Base-by-base conservation (phyloP, 2,329 filamentous ascomycete species). In the Aspergillus tanneri region DNA sequence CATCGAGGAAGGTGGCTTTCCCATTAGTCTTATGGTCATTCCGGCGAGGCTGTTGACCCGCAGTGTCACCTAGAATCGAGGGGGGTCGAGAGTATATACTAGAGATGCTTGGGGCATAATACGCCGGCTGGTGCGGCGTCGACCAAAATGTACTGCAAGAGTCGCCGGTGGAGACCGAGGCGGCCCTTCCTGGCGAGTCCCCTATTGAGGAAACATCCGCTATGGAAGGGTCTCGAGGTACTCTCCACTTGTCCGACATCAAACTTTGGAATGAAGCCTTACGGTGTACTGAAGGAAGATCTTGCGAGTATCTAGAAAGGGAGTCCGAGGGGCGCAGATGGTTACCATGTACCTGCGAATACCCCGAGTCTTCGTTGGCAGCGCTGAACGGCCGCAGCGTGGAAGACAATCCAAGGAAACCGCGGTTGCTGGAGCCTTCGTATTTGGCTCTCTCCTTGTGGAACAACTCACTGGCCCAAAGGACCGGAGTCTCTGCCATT, bases 381-480 rank as follows among this genome's bases (percentile, higher is more conserved):
- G 40, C 69, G 67, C 28, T 72, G 66, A 57, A 71, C 65, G 43
- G 69, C 64, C 40, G 65, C 57, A 44, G 82, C 46, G 84, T 52
- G 2, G 58, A 44, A 11, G 66, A 64, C 14, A 72, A 54, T 5
- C 66, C 61, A 11, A 67, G 60, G 36, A 72, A 67, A n/a, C 58
- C 47, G n/a, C 66, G 63, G 44, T 58, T 59, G n/a, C 61, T 62
- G n/a, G 66, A 64, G n/a, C 67, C 61, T 44, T 76, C 72, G 45
- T 69, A 74, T 36, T 62, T 69, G 24, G 61, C 61, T 36, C 70
- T 68, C 53, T 96, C 91, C 18, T 87, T 81, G 49, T 85, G 82
- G 65, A 89, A 97, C 0, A 99, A 77, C 49, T 95, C 87, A 62
- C 90, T 96, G 0, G 90, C 90, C 90, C 90, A 96, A 2, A 97